Base-by-base conservation (phyloP, 345 rosid species). In the Populus alba region DNA sequence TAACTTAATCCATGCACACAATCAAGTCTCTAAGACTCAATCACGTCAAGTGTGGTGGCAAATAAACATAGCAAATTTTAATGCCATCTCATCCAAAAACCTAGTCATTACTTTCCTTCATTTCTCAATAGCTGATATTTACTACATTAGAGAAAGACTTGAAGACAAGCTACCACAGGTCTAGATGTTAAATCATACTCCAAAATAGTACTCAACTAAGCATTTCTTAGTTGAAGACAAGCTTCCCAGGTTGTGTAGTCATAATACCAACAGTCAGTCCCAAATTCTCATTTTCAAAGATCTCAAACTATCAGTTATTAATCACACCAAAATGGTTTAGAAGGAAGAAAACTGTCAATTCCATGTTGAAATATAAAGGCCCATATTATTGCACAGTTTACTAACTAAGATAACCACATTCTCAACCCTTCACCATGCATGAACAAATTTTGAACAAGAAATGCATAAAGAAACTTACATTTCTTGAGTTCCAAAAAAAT, bases 401-500 rank as follows among this genome's bases (percentile, higher is more conserved):
- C 39, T 55, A 68, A 47, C 27, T 17, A 25, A 39, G 17, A 53
- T 27, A 39, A 22, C 25, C 68, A 13, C 10, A 39, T 23, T 27
- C 31, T 53, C 77, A 74, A 39, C 5, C 15, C 4, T 51, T 72
- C 57, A 16, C 15, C 62, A 72, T 39, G 31, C 39, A 65, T 12
- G 55, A 73, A 25, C 35, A 75, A 25, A 37, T 12, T 25, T 37
- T n/a, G 49, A 38, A 6, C 6, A 53, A 47, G 47, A 51, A 8
- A 68, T 29, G 37, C 53, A 35, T 80, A 49, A 43, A 77, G 38
- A 51, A 35, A 86, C 97, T 91, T 83, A 95, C 98, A 95, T 93
- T 87, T 95, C 98, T 78, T 87, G 78, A 37, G 99, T 95, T 82
- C 99, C 98, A 39, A 90, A 95, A 81, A 93, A 95, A 41, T 86